Evolutionary conservation across 1,284 basidiomycete genomes (phyloP), one percentile per base, ranked within the genome.

Genomic region (Irpex sp.): DNA sequence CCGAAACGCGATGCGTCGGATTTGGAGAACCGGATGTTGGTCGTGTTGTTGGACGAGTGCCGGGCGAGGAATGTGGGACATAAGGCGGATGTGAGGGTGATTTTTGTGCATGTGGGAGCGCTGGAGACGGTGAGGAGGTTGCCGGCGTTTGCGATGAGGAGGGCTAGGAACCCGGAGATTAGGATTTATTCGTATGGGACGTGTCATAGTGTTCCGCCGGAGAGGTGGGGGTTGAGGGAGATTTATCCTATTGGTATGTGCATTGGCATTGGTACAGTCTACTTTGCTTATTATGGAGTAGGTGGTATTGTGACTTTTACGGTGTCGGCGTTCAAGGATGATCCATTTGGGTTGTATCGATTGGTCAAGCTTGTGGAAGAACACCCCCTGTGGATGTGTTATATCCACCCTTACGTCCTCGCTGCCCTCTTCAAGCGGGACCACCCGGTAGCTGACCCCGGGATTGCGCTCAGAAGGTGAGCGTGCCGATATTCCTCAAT

Each of bases 241-340:
- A 81, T 92, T 13, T 90, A 82, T 70, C 85, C 87, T 33, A 70
- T 83, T 65, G 89, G 89, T 90, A 68, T 26, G 72, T 66, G 6
- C 60, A 35, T 13, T n/a, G 31, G 5, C 74, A 69, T 57, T 9
- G 13, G 8, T 33, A 61, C 49, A 9, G 4, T 54, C 4, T 35
- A 33, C 53, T 13, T 39, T 58, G 19, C n/a, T 59, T 43, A 1
- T 5, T 39, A 13, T 60, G 46, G 3, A 31, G 11, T 62, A 92
- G 90, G 89, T 57, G 89, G 89, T 3, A 71, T 91, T 65, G 78
- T 85, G 1, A 89, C 88, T 0, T 87, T 92, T 63, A 87, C 85
- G 9, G 78, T 88, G 1, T 74, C 74, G 58, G 85, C 83, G n/a
- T 77, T 91, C 58, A 65, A 78, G 6, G 79, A 82, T 47, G 77